phyloP scores from a whole-genome alignment of 1,284 basidiomycete species.

The Heterobasidion annosum region DNA sequence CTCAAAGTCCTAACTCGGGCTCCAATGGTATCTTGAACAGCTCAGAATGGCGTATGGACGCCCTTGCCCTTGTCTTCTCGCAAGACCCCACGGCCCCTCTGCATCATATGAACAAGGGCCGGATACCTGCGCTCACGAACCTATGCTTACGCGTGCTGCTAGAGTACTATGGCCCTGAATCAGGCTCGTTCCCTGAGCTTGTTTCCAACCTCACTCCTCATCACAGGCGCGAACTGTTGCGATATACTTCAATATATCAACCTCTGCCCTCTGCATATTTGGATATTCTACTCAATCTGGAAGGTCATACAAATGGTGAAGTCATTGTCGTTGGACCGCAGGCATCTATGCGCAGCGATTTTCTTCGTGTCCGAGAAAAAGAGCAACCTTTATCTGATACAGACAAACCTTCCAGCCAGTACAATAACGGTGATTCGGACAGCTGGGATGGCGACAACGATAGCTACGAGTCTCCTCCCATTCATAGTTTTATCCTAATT shows the following conservation, averaged over 20 bases:
- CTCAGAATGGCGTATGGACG: slow-evolving; percentile 38
- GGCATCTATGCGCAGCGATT: slow-evolving; percentile 31
- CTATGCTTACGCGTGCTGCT: slow-evolving; percentile 31
- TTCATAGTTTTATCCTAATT: slow-evolving; percentile 23
- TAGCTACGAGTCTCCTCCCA: not conserved
- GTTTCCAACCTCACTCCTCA: slow-evolving; percentile 45
- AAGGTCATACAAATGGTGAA: slow-evolving; percentile 50
- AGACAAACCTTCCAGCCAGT: slow-evolving; percentile 11
- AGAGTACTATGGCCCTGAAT: slow-evolving; percentile 13
- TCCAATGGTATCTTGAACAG: not conserved
- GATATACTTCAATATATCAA: slow-evolving; percentile 43
- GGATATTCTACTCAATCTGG: slow-evolving; percentile 34
- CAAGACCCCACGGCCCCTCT: slow-evolving; percentile 14
- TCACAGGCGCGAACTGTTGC: slow-evolving; percentile 44
- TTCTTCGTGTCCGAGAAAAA: slow-evolving; percentile 23
- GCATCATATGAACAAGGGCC: not conserved
- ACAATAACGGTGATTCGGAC: not conserved
- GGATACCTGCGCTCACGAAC: slow-evolving; percentile 36
- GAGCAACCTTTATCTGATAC: slow-evolving; percentile 16
- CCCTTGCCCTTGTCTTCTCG: slow-evolving; percentile 41
- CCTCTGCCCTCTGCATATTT: slow-evolving; percentile 43
- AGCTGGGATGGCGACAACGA: slow-evolving; percentile 3
- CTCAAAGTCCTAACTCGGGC: slow-evolving; percentile 1
- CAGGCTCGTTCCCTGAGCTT: slow-evolving; percentile 18
- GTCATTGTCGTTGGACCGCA: slow-evolving; percentile 51